A percentile compares a stretch with the other conserved stretches of the same genome.
phyloP scores from a whole-genome alignment of 2,329 filamentous ascomycete species.

The Metarhizium album region DNA sequence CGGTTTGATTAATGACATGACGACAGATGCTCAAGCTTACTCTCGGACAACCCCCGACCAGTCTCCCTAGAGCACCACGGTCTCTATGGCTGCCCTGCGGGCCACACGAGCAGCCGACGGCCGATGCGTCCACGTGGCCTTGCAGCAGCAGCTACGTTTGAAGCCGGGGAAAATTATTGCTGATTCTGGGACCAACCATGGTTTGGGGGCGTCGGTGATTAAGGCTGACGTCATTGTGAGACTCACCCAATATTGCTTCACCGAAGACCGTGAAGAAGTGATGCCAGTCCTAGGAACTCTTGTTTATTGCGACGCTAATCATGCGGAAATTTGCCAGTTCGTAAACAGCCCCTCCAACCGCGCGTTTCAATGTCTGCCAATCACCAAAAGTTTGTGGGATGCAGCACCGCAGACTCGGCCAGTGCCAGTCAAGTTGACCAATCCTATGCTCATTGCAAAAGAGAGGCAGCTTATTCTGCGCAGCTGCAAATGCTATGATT shows the following conservation, averaged over 20 bases:
- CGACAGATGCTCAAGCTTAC: background rate
- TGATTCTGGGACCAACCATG: background rate
- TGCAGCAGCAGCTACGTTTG: background rate
- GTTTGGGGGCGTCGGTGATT: background rate
- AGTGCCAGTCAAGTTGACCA: background rate
- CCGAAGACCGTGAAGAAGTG: no score
- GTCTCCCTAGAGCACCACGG: conserved; percentile 19
- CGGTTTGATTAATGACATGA: background rate
- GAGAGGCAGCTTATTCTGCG: background rate
- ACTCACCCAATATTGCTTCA: no score
- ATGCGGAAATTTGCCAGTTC: background rate
- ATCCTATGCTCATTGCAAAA: background rate
- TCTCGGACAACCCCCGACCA: conserved; percentile 10
- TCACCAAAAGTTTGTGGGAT: background rate
- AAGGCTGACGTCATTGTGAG: no score
- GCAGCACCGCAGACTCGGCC: background rate
- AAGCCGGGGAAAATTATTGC: background rate
- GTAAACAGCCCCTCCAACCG: background rate
- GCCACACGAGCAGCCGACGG: conserved; percentile 10
- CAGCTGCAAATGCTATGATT: background rate
- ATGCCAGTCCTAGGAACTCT: no score
- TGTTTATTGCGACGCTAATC: background rate
- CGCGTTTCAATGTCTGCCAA: background rate
- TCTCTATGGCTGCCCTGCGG: conserved; percentile 13
- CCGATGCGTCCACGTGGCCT: background rate